Base-by-base conservation (phyloP, 2,329 filamentous ascomycete species). In the Ophidiomyces ophidiicola region DNA sequence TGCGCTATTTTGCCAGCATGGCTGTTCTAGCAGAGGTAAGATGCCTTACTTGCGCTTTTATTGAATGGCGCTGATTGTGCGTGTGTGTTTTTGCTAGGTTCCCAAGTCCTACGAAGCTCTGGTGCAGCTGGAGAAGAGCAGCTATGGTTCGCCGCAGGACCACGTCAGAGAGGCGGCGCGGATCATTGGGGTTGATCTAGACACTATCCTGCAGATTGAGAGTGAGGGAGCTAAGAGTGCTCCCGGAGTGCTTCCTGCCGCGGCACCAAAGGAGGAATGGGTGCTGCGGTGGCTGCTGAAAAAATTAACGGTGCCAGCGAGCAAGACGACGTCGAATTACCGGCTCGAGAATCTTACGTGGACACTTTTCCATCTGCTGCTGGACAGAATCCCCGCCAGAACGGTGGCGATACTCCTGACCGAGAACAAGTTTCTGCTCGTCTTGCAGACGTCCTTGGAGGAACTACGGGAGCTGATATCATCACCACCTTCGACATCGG, bases 371-470 rank as follows among this genome's bases (percentile, higher is more conserved):
- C 67, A 74, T 60, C 76, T 76, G 66, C 64, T 83, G 1, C 66
- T 81, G 38, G 76, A 78, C 50, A 68, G 75, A n/a, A 73, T 88
- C 12, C 78, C 82, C 0, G 63, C 76, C 0, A 77, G 80, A 32
- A 78, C 75, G 7, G 66, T 83, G 17, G 81, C 82, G 6, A 76
- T 77, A 42, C 76, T 81, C 3, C 67, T 93, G 5, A 76, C 74
- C 15, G 78, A 86, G 42, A 69, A 78, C 41, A 71, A 74, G 32
- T 83, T 92, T 38, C 61, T 82, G 23, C 59, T 62, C 1, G 71
- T 84, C 6, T 56, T 92, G 29, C 74, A 78, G 49, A 71, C 75
- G 49, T 74, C 78, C 0, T 59, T 86, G 33, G 68, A 73, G 33
- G 79, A 85, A 18, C 20, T 36, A 20, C 12, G 17, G 11, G 8